Percentiles rank a stretch among this genome's conserved stretches.
Evolutionary conservation across 1,139 yeast species (phyloP).

Genomic region (Starmera stellimalicola): DNA sequence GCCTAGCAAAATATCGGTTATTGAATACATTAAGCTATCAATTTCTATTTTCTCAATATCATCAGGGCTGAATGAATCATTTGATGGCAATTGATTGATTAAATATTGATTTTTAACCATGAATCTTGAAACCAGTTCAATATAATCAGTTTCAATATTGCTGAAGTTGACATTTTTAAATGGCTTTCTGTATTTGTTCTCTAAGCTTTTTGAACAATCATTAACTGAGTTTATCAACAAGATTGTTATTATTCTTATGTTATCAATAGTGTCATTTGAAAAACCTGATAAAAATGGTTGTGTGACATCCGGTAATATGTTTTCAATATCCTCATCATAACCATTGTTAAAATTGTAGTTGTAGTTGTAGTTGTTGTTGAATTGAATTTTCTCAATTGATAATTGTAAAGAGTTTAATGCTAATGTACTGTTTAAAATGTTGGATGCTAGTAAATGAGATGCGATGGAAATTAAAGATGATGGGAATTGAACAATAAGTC

Average conservation of each 20-base stretch:
- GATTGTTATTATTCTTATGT: conserved; percentile 35
- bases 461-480: conserved; percentile 60
- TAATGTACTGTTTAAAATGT: conserved; percentile 38
- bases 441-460: conserved; percentile 64
- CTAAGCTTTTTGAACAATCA: conserved; percentile 44
- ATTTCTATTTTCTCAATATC: conserved; percentile 8
- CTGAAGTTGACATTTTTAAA: conserved; percentile 28
- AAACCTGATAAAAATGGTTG: conserved; percentile 48
- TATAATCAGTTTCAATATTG: conserved; percentile 18
- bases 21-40: conserved; percentile 6
- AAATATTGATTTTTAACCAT: conserved; percentile 3
- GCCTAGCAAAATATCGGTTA: conserved; percentile 13
- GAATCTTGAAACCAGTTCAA: conserved; percentile 6
- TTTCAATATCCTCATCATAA: conserved; percentile 20
- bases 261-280: conserved; percentile 30
- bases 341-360: conserved; percentile 16
- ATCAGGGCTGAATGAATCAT: conserved; percentile 8
- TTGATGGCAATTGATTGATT: conserved; percentile 11
- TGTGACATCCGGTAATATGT: conserved; percentile 33
- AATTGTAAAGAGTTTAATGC: conserved; percentile 21
- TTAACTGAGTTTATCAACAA: conserved; percentile 37
- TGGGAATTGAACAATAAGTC: conserved; percentile 51
- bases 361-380: conserved; percentile 14
- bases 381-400: conserved; percentile 6
- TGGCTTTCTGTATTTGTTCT: conserved; percentile 48